These are phyloP conservation scores for Ramalina peruviana DNA, from an alignment of 495 filamentous ascomycete species.

Conservation along the genomic window DNA sequence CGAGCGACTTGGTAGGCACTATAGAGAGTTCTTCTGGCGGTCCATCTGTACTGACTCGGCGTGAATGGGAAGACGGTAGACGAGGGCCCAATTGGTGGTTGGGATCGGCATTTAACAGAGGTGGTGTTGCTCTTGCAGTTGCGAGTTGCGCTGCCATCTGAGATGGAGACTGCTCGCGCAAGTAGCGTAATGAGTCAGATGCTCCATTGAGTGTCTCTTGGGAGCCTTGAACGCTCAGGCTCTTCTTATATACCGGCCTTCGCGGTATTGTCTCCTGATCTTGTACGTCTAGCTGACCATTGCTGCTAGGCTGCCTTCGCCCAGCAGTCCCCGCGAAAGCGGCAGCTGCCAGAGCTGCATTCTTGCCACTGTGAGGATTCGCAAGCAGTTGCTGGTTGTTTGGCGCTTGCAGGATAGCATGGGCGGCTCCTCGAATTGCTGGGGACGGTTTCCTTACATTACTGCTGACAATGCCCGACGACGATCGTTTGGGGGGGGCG, in stretches of 20 bases:
- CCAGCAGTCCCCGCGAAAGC: slow-evolving; percentile 19
- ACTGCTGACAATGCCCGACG: not conserved
- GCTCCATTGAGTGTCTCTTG: not conserved
- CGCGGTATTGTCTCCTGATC: not conserved
- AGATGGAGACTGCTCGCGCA: slow-evolving; percentile 29
- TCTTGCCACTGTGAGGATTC: slow-evolving; percentile 13
- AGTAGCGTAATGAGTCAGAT: slow-evolving; percentile 6
- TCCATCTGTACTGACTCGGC: too few species aligned
- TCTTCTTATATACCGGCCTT: not conserved
- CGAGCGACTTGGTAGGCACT: slow-evolving; percentile 40
- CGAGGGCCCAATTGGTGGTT: not conserved
- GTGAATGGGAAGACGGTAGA: not conserved
- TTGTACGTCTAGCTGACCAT: not conserved
- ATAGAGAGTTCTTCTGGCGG: slow-evolving; percentile 39
- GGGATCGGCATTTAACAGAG: slow-evolving; percentile 14
- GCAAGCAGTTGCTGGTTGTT: not conserved
- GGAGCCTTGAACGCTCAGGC: not conserved
- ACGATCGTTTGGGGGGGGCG: not conserved
- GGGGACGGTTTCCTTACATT: slow-evolving; percentile 7
- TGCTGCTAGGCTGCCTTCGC: slow-evolving; percentile 13
- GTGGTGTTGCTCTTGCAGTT: slow-evolving; percentile 31
- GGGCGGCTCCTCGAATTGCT: slow-evolving; percentile 10
- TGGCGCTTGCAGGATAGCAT: slow-evolving; percentile 8
- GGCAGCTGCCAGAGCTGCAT: slow-evolving; percentile 38
- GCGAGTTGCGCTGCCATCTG: slow-evolving; percentile 43